phyloP scores from a whole-genome alignment of 257 asterid genomes.

The Cynanchum wilfordii region DNA sequence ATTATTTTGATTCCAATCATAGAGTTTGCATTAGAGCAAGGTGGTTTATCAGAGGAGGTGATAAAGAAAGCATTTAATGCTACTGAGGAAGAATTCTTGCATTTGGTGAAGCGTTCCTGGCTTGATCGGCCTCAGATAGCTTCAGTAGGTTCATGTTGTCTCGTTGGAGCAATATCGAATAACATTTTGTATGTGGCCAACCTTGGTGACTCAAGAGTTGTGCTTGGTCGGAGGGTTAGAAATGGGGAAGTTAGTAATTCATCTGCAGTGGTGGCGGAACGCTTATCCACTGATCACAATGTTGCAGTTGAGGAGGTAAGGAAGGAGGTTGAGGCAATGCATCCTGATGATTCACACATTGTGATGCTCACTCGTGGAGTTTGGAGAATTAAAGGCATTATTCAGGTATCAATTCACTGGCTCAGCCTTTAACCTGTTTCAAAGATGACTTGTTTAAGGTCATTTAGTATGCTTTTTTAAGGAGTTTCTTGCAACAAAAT shows the following conservation, averaged over 20 bases:
- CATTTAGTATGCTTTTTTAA: background rate
- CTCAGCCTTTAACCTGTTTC: background rate
- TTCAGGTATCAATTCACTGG: slow-evolving; percentile 25
- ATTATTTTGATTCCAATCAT: background rate
- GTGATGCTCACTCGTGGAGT: slow-evolving; percentile 36
- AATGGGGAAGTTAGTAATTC: slow-evolving; percentile 17
- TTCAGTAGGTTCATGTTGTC: slow-evolving; percentile 40
- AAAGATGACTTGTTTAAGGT: background rate
- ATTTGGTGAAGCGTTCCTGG: slow-evolving; percentile 32
- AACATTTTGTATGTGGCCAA: slow-evolving; percentile 35
- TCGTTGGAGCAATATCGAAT: slow-evolving; percentile 32
- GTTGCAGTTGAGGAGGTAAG: slow-evolving; percentile 38
- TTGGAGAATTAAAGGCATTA: slow-evolving; percentile 44
- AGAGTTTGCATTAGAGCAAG: slow-evolving; percentile 33
- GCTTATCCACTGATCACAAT: slow-evolving; percentile 36
- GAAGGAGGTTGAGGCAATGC: slow-evolving; percentile 41
- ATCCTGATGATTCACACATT: slow-evolving; percentile 41
- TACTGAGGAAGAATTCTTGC: slow-evolving; percentile 34
- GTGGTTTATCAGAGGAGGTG: slow-evolving; percentile 39
- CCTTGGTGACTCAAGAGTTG: slow-evolving; percentile 43
- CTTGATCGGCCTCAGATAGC: slow-evolving; percentile 35
- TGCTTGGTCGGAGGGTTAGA: slow-evolving; percentile 29
- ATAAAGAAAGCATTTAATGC: slow-evolving; percentile 34
- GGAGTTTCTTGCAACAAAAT: background rate
- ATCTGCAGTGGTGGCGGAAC: slow-evolving; percentile 28